Percentiles rank a stretch among this genome's conserved stretches.
Conservation (phyloP, 768 basidiomycete genomes). For the Russula brevipes region DNA sequence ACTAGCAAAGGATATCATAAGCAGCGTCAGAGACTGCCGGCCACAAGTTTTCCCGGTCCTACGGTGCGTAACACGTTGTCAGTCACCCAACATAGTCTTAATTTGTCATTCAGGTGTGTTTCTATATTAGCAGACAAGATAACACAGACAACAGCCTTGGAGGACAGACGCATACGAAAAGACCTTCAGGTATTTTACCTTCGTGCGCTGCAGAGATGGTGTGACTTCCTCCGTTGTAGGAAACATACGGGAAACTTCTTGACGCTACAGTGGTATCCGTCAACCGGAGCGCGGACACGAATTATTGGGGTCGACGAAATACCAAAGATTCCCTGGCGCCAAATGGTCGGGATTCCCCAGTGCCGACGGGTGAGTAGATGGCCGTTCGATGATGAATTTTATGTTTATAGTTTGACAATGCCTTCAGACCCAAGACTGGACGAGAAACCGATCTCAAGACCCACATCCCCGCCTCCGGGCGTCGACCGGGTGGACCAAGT, state of each 20-base stretch:
- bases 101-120: slow-evolving; percentile 50
- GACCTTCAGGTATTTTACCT: slow-evolving; percentile 65
- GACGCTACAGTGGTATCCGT: slow-evolving; percentile 73
- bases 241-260: slow-evolving; percentile 78
- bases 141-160: slow-evolving; percentile 84
- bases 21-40: slow-evolving; percentile 61
- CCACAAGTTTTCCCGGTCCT: slow-evolving; percentile 65
- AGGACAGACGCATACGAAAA: slow-evolving; percentile 81
- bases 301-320: slow-evolving; percentile 71
- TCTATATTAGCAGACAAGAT: slow-evolving; percentile 78
- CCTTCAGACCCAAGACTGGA: slow-evolving; percentile 44
- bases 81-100: slow-evolving; percentile 10
- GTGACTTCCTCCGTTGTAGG: slow-evolving; percentile 39
- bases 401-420: slow-evolving; percentile 12
- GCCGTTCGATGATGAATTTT: not conserved
- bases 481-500: slow-evolving; percentile 48
- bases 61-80: slow-evolving; percentile 43
- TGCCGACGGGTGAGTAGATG: slow-evolving; percentile 44
- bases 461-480: slow-evolving; percentile 35
- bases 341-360: slow-evolving; percentile 71
- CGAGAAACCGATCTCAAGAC: slow-evolving; percentile 52
- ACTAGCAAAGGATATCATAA: slow-evolving; percentile 73
- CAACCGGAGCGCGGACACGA: slow-evolving; percentile 66
- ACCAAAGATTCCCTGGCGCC: slow-evolving; percentile 55
- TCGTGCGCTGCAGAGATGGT: not conserved